Base-by-base conservation (phyloP, 441 rosid species). In the Biscutella laevigata region DNA sequence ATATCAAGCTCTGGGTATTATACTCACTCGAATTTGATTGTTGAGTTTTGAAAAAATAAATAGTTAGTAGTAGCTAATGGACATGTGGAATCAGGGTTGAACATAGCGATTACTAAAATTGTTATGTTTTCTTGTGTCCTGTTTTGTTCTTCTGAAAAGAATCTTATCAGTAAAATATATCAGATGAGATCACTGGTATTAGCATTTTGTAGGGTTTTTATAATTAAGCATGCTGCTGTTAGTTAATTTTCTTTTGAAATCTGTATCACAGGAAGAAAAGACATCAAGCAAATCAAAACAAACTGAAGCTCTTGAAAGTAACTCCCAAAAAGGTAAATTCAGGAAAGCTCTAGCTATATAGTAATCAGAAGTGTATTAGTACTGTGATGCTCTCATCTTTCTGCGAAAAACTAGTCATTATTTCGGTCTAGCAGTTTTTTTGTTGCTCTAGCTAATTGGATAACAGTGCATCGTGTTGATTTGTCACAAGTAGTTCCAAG, bases 311-410 rank as follows among this genome's bases (percentile, higher is more conserved):
- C 21, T 64, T 48, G 35, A 33, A 59, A 26, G 17, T 32, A 36
- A 69, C 79, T 43, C 45, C 24, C 42, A 71, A 53, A 69, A 77
- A 70, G 84, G 88, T 83, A 6, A 32, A 59, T 56, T 44, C 53
- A 38, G 27, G 49, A 21, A 42, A 11, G 12, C 29, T 53, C 22
- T 48, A 51, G 11, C 26, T 42, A 9, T 55, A 16, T 44, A 28
- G 53, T 41, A 28, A 27, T 45, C 58, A 34, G 3, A 48, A 35
- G 40, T 50, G 69, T 49, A 11, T 7, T 34, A 26, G 24, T 56
- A 17, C 21, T 41, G 30, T 41, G 58, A 40, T 48, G 22, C 49
- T 34, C 22, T 46, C 16, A 22, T 54, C 25, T 14, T 46, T 30
- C 16, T 34, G 30, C 19, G 29, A 6, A 36, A 19, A 26, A 33